Evolutionary conservation across 768 basidiomycete species (phyloP).

Genomic region (Lactarius vividus): DNA sequence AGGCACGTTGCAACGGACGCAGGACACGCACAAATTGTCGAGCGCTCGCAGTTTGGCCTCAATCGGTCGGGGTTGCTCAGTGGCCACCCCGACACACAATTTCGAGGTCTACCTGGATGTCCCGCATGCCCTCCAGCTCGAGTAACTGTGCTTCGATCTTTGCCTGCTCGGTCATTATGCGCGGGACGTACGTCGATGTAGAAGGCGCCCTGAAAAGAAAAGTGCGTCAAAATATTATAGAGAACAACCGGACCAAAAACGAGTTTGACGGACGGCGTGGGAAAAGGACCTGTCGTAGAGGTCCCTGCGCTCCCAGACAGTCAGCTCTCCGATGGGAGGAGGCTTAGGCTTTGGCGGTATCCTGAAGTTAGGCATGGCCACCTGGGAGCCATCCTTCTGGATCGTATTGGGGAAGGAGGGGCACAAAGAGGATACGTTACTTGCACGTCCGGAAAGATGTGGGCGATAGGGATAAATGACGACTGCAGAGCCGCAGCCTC

Average conservation of each 20-base stretch:
- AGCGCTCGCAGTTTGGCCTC: constrained; percentile 62
- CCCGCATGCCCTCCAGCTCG: constrained; percentile 69
- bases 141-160: constrained; percentile 62
- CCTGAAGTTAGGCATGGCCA: constrained; percentile 61
- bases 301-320: constrained; percentile 68
- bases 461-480: no score
- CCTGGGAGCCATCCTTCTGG: constrained; percentile 42
- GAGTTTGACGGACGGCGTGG: constrained; percentile 55
- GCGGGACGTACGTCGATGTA: constrained; percentile 64
- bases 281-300: no score
- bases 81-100: constrained; percentile 56
- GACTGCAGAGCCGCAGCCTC: constrained; percentile 36
- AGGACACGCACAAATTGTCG: constrained; percentile 38
- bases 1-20: constrained; percentile 34
- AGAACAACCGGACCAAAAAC: constrained; percentile 16
- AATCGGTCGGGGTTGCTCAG: constrained; percentile 52
- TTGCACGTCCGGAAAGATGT: constrained; percentile 24
- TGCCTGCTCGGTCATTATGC: constrained; percentile 65
- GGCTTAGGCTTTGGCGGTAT: constrained; percentile 58
- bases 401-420: constrained; percentile 41
- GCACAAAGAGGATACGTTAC: constrained; percentile 13
- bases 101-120: constrained; percentile 61
- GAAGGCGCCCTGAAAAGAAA: constrained; percentile 54
- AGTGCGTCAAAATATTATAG: constrained; percentile 2
- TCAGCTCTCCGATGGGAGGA: constrained; percentile 59